Conservation (phyloP, 495 filamentous ascomycete genomes). For the Bombardia bombarda region DNA sequence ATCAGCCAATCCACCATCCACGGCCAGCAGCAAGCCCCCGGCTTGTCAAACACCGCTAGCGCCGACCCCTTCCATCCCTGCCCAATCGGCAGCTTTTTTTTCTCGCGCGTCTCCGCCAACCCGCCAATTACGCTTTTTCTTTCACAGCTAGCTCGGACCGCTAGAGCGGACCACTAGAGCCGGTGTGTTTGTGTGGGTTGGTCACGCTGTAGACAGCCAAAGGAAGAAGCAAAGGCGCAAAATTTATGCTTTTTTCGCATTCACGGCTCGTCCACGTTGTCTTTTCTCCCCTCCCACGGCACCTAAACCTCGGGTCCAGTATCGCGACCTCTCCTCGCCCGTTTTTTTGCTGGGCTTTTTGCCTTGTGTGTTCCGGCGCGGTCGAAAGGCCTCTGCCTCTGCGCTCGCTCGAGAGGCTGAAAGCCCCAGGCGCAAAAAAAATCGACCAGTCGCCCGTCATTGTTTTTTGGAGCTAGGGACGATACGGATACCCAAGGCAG, state of each 20-base stretch:
- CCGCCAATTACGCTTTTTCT: conserved; percentile 4
- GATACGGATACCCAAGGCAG: too few relatives aligned
- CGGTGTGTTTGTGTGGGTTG: too few relatives aligned
- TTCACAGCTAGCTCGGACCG: conserved; percentile 6
- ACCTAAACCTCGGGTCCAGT: too few relatives aligned
- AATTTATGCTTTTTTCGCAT: conserved; percentile 12
- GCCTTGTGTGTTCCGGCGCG: conserved; percentile 3
- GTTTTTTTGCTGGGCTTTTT: conserved; percentile 1
- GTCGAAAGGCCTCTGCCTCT: conserved; percentile 1
- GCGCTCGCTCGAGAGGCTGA: conserved; percentile 4
- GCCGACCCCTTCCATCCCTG: conserved; percentile 9
- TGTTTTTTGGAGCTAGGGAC: conserved; percentile 9
- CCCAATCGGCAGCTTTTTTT: conserved; percentile 12
- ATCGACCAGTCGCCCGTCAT: conserved; percentile 6
- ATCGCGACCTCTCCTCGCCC: background rate
- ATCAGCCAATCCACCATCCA: background rate
- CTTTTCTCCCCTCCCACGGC: too few relatives aligned
- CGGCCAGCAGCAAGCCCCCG: background rate
- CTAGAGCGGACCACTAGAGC: conserved; percentile 12
- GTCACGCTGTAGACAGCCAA: too few relatives aligned
- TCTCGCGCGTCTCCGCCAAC: background rate
- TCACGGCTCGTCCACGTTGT: too few relatives aligned
- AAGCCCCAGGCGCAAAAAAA: conserved; percentile 10
- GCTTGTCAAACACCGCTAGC: conserved; percentile 10
- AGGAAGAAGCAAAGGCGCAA: conserved; percentile 7